phyloP scores from a whole-genome alignment of 2,329 filamentous ascomycete species.

The Aspergillus sp. region DNA sequence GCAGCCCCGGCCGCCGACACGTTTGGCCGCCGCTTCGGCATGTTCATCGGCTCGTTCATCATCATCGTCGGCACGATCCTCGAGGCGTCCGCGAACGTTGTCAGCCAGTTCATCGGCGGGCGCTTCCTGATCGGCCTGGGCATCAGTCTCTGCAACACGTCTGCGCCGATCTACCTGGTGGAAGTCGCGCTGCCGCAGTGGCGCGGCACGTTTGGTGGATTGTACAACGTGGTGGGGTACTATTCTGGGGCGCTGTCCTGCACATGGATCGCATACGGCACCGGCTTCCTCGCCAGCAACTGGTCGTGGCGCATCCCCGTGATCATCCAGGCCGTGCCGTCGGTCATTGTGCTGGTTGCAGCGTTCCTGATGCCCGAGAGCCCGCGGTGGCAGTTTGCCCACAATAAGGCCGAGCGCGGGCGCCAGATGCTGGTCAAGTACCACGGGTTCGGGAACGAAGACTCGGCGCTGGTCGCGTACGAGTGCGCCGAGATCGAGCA shows the following conservation, averaged over 20 bases:
- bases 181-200: slow-evolving; percentile 30
- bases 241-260: slow-evolving; percentile 14
- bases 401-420: slow-evolving; percentile 57
- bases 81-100: slow-evolving; percentile 19
- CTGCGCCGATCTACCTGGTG: slow-evolving; percentile 27
- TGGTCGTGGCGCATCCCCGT: slow-evolving; percentile 59
- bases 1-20: slow-evolving; percentile 45
- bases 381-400: slow-evolving; percentile 60
- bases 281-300: slow-evolving; percentile 20
- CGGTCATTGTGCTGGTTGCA: slow-evolving; percentile 47
- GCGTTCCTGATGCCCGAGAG: slow-evolving; percentile 60
- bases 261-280: slow-evolving; percentile 21
- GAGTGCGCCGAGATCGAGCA: slow-evolving; percentile 23
- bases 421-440: slow-evolving; percentile 57
- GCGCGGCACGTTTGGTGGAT: slow-evolving; percentile 25
- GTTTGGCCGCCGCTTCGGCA: slow-evolving; percentile 43
- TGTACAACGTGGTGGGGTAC: slow-evolving; percentile 25
- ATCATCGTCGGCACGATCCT: slow-evolving; percentile 26
- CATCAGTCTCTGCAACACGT: slow-evolving; percentile 33
- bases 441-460: slow-evolving; percentile 51
- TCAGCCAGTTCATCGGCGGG: slow-evolving; percentile 26
- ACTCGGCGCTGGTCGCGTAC: slow-evolving; percentile 21
- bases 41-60: slow-evolving; percentile 39
- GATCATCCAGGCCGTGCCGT: slow-evolving; percentile 50
- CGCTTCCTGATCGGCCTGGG: slow-evolving; percentile 34